Evolutionary conservation across 352 stramenopile species (phyloP).

Genomic region (Phytophthora brassicae): DNA sequence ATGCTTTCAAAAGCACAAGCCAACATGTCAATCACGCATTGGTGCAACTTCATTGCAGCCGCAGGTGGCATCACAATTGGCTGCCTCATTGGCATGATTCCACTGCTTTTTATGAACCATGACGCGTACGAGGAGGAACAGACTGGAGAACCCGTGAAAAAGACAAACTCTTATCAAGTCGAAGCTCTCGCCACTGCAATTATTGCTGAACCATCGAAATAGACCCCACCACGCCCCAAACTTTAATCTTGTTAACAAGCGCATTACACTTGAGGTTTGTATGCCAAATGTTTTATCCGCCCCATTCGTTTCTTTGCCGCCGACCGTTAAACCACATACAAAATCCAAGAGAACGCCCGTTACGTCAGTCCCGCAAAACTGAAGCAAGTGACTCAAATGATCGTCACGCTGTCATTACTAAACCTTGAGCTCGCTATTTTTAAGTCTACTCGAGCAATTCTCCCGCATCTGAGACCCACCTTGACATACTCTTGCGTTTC

Average conservation of each 20-base stretch:
- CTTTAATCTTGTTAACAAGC: slow-evolving; percentile 17
- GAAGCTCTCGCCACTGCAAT: background rate
- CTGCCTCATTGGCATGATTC: slow-evolving; percentile 91
- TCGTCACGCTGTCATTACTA: slow-evolving; percentile 9
- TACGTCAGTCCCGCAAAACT: slow-evolving; percentile 20
- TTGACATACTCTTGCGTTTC: slow-evolving; percentile 32
- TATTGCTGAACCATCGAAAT: slow-evolving; percentile 1
- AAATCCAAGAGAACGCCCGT: slow-evolving; percentile 15
- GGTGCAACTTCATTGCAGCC: slow-evolving; percentile 76
- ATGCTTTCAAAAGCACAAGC: slow-evolving; percentile 77
- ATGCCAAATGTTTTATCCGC: slow-evolving; percentile 28
- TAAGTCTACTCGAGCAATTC: slow-evolving; percentile 9
- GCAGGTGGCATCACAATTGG: slow-evolving; percentile 85
- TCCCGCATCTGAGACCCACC: slow-evolving; percentile 10
- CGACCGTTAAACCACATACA: slow-evolving; percentile 25
- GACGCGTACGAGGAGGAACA: slow-evolving; percentile 61
- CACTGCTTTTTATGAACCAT: slow-evolving; percentile 87
- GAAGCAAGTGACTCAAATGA: slow-evolving; percentile 20
- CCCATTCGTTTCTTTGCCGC: slow-evolving; percentile 21
- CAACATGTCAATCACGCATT: slow-evolving; percentile 74
- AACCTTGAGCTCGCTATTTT: slow-evolving; percentile 27
- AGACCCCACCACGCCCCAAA: background rate
- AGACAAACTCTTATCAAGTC: slow-evolving; percentile 8
- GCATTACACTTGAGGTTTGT: slow-evolving; percentile 27
- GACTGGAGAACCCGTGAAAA: slow-evolving; percentile 30